Conservation (phyloP, 129 eudicot genomes). For the Solidago caesia region DNA sequence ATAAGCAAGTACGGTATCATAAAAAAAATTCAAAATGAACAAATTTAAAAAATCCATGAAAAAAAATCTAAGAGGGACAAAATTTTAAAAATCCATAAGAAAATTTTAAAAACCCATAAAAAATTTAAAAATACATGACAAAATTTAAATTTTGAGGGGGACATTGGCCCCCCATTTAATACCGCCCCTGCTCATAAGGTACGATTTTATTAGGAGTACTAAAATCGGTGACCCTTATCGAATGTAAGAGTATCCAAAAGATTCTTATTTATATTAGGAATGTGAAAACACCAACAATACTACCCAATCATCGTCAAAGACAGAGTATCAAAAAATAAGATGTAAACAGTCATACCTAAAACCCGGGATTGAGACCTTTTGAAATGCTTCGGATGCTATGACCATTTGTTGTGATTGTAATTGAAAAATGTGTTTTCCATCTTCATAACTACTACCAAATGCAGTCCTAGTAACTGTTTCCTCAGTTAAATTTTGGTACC, state of each 20-base stretch:
- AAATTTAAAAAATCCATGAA: no score
- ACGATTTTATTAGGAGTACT: neutral
- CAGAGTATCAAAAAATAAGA: no score
- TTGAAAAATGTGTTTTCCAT: constrained; percentile 67
- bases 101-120: no score
- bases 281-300: neutral
- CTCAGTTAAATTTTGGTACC: constrained; percentile 77
- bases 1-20: neutral
- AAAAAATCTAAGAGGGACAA: no score
- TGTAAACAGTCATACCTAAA: constrained; percentile 45
- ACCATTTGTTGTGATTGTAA: constrained; percentile 81
- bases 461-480: constrained; percentile 68
- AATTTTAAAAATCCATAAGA: no score
- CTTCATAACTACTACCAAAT: constrained; percentile 83
- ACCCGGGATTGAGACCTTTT: constrained; percentile 78
- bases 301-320: no score
- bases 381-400: constrained; percentile 78
- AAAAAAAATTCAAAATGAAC: no score
- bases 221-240: constrained; percentile 2
- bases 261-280: neutral
- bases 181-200: no score
- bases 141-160: no score
- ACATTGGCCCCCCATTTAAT: no score
- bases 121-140: no score
- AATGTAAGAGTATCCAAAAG: neutral